Evolutionary conservation across 371 early-diverging fungal species (phyloP), one percentile per base, ranked within the genome.

Genomic region (Mucor saturninus): DNA sequence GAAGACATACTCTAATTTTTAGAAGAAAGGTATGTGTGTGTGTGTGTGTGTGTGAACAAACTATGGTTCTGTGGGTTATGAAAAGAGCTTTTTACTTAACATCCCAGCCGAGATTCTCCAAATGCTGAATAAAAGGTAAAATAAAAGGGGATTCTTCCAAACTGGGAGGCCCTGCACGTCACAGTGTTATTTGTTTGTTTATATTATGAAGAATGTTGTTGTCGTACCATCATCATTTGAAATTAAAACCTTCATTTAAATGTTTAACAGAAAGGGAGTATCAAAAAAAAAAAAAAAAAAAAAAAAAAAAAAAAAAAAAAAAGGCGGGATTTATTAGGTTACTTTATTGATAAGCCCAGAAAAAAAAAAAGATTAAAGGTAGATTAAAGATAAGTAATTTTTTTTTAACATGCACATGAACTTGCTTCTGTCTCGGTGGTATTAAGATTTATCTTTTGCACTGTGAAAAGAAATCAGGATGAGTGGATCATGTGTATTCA

Each of bases 141-240:
- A 80, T 68, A 59, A 80, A 80, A 13, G 80, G 80, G 1, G 80
- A 80, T 26, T 79, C 79, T 13, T 68, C 61, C 8, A 55, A 29
- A 29, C 68, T 71, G 26, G 80, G 77, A 38, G 77, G 80, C 30
- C 76, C 77, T 79, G 21, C 11, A 32, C 8, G 35, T 35, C 4
- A n/a, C 49, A 49, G 14, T 31, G 4, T 14, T 42, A 42, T 42
- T 42, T 42, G 43, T 42, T 42, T 42, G 43, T 42, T 42, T 42
- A n/a, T 42, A 42, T 5, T 9, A 42, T 9, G 6, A 39, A 4
- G 52, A 32, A 32, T 52, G 32, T 10, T 8, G 31, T 38, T 70
- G 21, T 21, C 21, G 21, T 21, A 76, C 76, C 76, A 43, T 76
- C 76, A 50, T 76, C 76, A 56, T 76, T 76, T 14, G 74, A 65